Evolutionary conservation across 495 filamentous ascomycete genomes (phyloP), one percentile per base, ranked within the genome.

Genomic region (Extremus antarcticus): DNA sequence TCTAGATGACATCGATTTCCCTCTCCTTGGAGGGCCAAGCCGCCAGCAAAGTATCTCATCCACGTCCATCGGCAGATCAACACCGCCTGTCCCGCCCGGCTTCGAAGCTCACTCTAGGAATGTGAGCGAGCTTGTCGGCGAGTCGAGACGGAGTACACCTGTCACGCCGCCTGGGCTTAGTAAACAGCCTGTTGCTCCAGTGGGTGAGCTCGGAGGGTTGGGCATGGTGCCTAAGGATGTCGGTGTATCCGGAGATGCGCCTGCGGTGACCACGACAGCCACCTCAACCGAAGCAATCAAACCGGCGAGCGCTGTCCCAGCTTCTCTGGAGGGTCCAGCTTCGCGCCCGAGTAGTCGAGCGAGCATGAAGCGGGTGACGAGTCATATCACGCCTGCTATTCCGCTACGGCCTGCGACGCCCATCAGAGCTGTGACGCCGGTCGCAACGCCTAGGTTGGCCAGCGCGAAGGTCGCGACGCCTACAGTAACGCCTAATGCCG

Each of bases 31-130:
- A 49, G 10, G 55, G 35, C 19, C 45, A 53, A 51, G 19, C 52
- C 50, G 50, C 29, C 29, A 25, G 9, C 39, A 54, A 35, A 56
- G 53, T 38, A 53, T 57, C 48, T 40, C 50, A 41, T 60, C 16
- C n/a, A 50, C 24, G 35, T 29, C 24, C 56, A 54, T 16, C 43
- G 54, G 1, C 50, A 35, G 46, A 35, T 54, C 58, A 3, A 61
- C 62, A 25, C 55, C 62, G 3, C 54, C 58, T 9, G 51, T 61
- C 1, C 58, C 59, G n/a, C 62, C 55, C 17, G 62, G 62, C 15
- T 61, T 64, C 49, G 58, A 64, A 51, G 32, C 1, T 9, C 38
- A 16, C 2, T 3, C 22, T 2, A 47, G 38, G 13, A n/a, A n/a
- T n/a, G n/a, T n/a, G n/a, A 32, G 53, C 29, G 29, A 35, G 29